Evolutionary conservation across 2,329 filamentous ascomycete species (phyloP), one percentile per base, ranked within the genome.

Genomic region (Chaetomiaceae sp.): DNA sequence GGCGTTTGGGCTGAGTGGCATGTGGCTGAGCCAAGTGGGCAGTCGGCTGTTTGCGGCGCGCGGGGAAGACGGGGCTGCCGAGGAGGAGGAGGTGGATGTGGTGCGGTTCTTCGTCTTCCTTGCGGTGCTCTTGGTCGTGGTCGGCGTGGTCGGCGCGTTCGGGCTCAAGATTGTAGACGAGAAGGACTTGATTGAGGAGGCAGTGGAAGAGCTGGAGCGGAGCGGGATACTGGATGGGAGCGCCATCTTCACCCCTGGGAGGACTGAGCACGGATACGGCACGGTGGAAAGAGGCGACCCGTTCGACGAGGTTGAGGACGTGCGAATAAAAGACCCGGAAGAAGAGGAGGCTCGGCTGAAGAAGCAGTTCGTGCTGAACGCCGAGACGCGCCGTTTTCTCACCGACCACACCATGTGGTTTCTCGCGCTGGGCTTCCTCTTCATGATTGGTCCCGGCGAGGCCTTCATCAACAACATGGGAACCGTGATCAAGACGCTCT

Each of bases 391-490:
- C 11, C 75, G 81, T 3, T 98, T 97, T 64, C 74, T 98, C 9
- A 75, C 79, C 19, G 93, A 98, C 57, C 82, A 78, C 50, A 96
- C 89, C 11, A 97, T 97, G 91, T 98, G 91, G 91, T 86, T 83
- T 62, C 84, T 98, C 56, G 88, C 91, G 0, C 71, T 83, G 1
- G 90, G 89, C 17, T 97, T 98, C 68, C 88, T 97, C 65, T 77
- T 97, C 52, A 87, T 95, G 57, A 87, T 90, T 44, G 93, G 93
- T 0, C 91, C 93, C 0, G 91, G 90, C n/a, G 93, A 98, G 67
- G 87, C 91, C 10, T 98, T 96, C 64, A 89, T 97, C 68, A 98
- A 97, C 69, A 98, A 97, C 59, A 72, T 98, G 9, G 93, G 93
- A 29, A 96, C 90, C 19, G 84, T 98, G 51, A 90, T 97, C 57